Percentiles rank a stretch among this genome's conserved stretches.
Evolutionary conservation across 495 filamentous ascomycete species (phyloP).

Genomic region (Glonium stellatum): DNA sequence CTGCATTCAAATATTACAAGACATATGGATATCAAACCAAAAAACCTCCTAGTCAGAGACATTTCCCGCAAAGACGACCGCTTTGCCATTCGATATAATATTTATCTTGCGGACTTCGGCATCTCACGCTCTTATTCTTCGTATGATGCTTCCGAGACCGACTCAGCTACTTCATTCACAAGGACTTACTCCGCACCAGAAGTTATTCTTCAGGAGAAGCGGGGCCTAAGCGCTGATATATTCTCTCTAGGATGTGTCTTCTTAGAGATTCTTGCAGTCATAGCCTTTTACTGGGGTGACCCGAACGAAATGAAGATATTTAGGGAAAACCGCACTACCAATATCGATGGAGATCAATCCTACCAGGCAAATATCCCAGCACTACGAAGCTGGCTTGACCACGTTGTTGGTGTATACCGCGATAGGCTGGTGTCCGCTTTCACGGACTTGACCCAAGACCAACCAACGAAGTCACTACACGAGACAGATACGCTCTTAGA

Average conservation of each 20-base stretch:
- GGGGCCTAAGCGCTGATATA: conserved; percentile 15
- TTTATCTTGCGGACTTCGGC: no score
- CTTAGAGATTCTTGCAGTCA: no score
- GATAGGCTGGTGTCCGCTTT: background rate
- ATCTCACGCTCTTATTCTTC: no score
- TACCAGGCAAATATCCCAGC: background rate
- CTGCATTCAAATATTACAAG: conserved; percentile 15
- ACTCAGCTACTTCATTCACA: conserved; percentile 10
- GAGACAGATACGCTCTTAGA: background rate
- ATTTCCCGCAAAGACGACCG: background rate
- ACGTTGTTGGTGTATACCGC: background rate
- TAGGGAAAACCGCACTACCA: no score
- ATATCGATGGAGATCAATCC: background rate
- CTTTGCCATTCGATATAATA: no score
- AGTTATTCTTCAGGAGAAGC: conserved; percentile 10
- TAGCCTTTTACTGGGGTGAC: no score
- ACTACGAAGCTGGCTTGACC: background rate
- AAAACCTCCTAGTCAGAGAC: conserved; percentile 21
- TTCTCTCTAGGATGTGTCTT: conserved; percentile 25
- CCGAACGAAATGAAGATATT: no score
- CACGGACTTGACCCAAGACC: background rate
- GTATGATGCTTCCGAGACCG: conserved; percentile 4
- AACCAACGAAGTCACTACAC: background rate
- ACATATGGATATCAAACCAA: conserved; percentile 29
- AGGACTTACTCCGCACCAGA: conserved; percentile 17